phyloP scores from a whole-genome alignment of 1,284 basidiomycete species.

The Leccinum griseonigrum region DNA sequence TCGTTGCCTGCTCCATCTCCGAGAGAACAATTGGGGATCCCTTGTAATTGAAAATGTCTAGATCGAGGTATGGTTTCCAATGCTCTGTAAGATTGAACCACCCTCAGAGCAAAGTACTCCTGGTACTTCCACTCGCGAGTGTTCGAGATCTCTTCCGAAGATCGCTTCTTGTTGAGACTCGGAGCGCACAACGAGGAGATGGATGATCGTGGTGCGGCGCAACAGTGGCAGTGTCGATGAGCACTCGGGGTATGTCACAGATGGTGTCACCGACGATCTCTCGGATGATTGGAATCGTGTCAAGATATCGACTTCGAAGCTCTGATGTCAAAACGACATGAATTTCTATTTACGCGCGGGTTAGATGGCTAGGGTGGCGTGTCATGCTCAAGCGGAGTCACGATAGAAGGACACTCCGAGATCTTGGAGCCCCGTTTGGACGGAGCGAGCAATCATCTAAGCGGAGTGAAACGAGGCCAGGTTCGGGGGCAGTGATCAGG shows the following conservation, averaged over 20 bases:
- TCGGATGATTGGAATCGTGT: neutral
- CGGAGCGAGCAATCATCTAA: constrained; percentile 81
- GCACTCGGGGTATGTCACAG: constrained; percentile 1
- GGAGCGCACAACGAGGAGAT: neutral
- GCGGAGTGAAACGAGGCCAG: constrained; percentile 73
- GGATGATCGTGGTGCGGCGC: constrained; percentile 5
- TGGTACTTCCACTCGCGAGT: constrained; percentile 12
- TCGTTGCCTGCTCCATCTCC: neutral
- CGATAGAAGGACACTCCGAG: constrained; percentile 37
- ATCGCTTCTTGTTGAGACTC: neutral
- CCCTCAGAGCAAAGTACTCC: constrained; percentile 7
- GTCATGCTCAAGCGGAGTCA: constrained; percentile 17
- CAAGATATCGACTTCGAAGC: neutral
- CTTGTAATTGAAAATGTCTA: constrained; percentile 10
- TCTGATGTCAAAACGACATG: neutral
- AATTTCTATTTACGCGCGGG: neutral
- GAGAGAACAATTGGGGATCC: constrained; percentile 1
- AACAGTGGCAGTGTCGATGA: neutral
- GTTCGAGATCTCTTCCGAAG: neutral
- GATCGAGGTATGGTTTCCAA: constrained; percentile 13
- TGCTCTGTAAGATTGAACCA: constrained; percentile 13
- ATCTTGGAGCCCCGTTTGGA: constrained; percentile 43
- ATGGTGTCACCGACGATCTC: neutral
- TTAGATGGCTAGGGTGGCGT: neutral
- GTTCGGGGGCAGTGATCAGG: constrained; percentile 51